Evolutionary conservation across 192 early-diverging fungal genomes (phyloP).

Genomic region (Coemansia furcata): DNA sequence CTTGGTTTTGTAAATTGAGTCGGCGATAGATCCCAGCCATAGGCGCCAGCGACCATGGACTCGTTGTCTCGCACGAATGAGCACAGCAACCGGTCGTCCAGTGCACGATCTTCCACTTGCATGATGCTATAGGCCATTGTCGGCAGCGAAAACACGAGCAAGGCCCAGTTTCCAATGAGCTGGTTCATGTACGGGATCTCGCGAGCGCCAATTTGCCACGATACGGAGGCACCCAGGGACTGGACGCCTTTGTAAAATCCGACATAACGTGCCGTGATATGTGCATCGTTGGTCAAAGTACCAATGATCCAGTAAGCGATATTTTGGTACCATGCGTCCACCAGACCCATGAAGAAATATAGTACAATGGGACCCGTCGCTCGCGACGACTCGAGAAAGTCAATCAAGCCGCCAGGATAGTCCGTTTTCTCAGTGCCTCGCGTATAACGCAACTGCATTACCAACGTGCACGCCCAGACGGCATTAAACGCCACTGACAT

Average conservation of each 20-base stretch:
- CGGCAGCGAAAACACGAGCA: slow-evolving; percentile 34
- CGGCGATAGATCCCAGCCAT: slow-evolving; percentile 9
- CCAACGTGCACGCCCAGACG: slow-evolving; percentile 60
- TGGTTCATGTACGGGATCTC: slow-evolving; percentile 49
- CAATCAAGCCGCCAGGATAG: slow-evolving; percentile 28
- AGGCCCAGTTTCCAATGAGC: slow-evolving; percentile 45
- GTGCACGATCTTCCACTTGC: slow-evolving; percentile 33
- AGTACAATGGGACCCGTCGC: slow-evolving; percentile 61
- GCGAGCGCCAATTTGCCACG: slow-evolving; percentile 64
- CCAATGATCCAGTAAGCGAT: slow-evolving; percentile 83
- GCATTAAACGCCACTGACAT: slow-evolving; percentile 44
- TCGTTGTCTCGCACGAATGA: slow-evolving; percentile 13
- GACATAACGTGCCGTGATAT: slow-evolving; percentile 64
- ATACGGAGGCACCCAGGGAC: slow-evolving; percentile 65
- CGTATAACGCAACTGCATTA: slow-evolving; percentile 59
- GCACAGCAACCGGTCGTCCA: slow-evolving; percentile 35
- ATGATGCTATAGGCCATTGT: slow-evolving; percentile 36
- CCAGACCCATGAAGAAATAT: slow-evolving; percentile 73
- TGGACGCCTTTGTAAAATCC: slow-evolving; percentile 87
- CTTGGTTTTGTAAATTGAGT: slow-evolving; percentile 2
- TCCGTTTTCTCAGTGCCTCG: slow-evolving; percentile 22
- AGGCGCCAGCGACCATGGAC: slow-evolving; percentile 4
- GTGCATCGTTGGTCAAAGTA: slow-evolving; percentile 75
- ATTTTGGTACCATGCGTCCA: slow-evolving; percentile 79
- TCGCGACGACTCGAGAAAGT: slow-evolving; percentile 37